Evolutionary conservation across 345 rosid species (phyloP).

Genomic region (Clarkia xantiana): DNA sequence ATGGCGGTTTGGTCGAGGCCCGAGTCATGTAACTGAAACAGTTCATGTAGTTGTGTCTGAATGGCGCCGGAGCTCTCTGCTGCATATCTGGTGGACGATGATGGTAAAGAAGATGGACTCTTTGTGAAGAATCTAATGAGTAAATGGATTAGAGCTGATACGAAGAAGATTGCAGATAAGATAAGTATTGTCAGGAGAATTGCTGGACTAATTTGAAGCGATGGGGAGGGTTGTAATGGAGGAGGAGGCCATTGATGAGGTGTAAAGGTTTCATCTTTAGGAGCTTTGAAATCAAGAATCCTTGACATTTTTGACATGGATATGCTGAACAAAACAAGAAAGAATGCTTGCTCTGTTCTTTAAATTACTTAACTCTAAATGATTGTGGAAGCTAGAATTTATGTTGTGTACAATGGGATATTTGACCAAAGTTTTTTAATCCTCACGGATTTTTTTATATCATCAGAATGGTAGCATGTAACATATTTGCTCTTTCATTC

Average conservation of each 20-base stretch:
- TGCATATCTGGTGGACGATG: slow-evolving; percentile 26
- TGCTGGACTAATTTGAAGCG: slow-evolving; percentile 29
- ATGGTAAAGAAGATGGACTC: slow-evolving; percentile 25
- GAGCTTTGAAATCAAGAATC: slow-evolving; percentile 10
- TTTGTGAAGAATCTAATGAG: slow-evolving; percentile 35
- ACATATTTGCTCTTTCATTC: no score
- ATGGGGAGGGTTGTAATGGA: slow-evolving; percentile 16
- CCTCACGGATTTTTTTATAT: no score
- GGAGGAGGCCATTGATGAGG: slow-evolving; percentile 16
- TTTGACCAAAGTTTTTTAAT: no score
- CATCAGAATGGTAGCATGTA: no score
- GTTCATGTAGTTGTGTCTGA: slow-evolving; percentile 61
- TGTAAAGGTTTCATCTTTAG: slow-evolving; percentile 13
- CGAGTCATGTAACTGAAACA: slow-evolving; percentile 49
- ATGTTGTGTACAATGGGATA: no score
- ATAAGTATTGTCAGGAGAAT: slow-evolving; percentile 34
- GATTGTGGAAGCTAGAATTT: no score
- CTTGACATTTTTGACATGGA: slow-evolving; percentile 17
- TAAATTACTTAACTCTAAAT: no score
- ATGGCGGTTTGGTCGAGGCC: slow-evolving; percentile 60
- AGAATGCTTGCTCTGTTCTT: neutral
- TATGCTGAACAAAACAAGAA: neutral
- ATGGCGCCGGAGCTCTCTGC: slow-evolving; percentile 25
- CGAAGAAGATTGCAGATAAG: slow-evolving; percentile 37
- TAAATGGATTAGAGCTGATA: slow-evolving; percentile 48